Percentiles rank a stretch among this genome's conserved stretches.
Evolutionary conservation across 345 rosid genomes (phyloP).

Genomic region (Salix arbutifolia): DNA sequence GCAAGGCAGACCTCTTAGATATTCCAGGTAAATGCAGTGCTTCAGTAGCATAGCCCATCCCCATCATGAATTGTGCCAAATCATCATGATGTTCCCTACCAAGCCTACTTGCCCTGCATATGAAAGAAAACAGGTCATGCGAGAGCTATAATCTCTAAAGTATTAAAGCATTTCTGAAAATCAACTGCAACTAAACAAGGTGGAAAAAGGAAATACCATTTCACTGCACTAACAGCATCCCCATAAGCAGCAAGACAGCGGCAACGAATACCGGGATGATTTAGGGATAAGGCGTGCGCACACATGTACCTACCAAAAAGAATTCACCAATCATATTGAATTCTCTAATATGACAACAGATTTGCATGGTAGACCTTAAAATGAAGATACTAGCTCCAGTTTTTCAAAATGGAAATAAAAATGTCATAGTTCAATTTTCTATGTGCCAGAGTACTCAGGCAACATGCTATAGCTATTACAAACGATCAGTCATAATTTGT

Average conservation of each 20-base stretch:
- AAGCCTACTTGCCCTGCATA: constrained; percentile 94
- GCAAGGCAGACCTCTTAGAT: constrained; percentile 71
- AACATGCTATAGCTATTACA: not conserved
- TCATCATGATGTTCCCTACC: constrained; percentile 99
- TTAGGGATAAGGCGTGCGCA: constrained; percentile 92
- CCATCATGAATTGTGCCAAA: constrained; percentile 94
- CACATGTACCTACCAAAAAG: constrained; percentile 75
- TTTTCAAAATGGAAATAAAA: not conserved
- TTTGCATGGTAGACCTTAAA: not conserved
- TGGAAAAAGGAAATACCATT: constrained; percentile 54
- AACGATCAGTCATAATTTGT: not conserved
- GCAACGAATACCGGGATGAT: constrained; percentile 97
- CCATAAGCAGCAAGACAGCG: constrained; percentile 98
- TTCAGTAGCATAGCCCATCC: constrained; percentile 99
- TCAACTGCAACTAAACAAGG: not conserved
- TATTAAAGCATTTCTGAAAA: not conserved
- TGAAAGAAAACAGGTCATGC: constrained; percentile 11
- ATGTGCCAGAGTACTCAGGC: not conserved
- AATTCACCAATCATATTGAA: not conserved
- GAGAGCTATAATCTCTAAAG: not conserved
- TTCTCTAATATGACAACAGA: not conserved
- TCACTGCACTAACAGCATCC: constrained; percentile 97
- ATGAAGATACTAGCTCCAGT: not conserved
- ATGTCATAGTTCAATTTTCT: not conserved
- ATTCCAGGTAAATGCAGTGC: constrained; percentile 99